phyloP scores from a whole-genome alignment of 345 rosid species.

The Euphorbia peplus region DNA sequence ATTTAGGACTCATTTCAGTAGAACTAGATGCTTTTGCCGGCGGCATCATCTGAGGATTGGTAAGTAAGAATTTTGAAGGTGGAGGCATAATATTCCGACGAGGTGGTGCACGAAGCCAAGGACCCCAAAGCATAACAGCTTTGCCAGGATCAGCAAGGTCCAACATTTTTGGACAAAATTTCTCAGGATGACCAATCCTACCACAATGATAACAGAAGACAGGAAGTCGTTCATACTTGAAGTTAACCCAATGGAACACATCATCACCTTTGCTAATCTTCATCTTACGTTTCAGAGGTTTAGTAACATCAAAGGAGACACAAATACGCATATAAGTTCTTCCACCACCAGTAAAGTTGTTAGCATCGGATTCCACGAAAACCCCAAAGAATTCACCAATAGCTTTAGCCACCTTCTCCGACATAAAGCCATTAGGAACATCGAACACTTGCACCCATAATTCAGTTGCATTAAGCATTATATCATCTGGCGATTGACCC shows the following conservation, averaged over 20 bases:
- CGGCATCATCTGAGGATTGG: too few relatives aligned
- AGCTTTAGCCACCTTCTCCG: not conserved
- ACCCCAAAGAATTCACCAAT: not conserved
- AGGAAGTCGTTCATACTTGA: not conserved
- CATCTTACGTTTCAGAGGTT: not conserved
- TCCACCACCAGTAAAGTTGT: too few relatives aligned
- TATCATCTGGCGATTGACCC: too few relatives aligned
- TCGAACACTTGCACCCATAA: too few relatives aligned
- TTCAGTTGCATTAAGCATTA: too few relatives aligned
- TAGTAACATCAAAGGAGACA: not conserved
- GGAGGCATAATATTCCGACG: not conserved
- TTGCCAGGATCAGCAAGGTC: not conserved
- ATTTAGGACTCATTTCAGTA: too few relatives aligned
- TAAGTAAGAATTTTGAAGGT: too few relatives aligned
- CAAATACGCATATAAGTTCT: not conserved
- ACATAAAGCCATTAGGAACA: not conserved
- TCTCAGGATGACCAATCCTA: not conserved
- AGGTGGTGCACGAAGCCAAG: not conserved
- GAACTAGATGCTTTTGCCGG: too few relatives aligned
- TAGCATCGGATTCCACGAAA: not conserved
- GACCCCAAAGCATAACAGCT: not conserved
- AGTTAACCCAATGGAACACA: not conserved
- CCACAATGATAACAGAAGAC: not conserved
- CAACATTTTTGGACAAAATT: not conserved
- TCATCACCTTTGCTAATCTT: not conserved